Percentiles rank a stretch among this genome's conserved stretches.
Evolutionary conservation across 225 moss, liverwort and hornwort species (phyloP).

Genomic region (Thuidium tamariscinum): DNA sequence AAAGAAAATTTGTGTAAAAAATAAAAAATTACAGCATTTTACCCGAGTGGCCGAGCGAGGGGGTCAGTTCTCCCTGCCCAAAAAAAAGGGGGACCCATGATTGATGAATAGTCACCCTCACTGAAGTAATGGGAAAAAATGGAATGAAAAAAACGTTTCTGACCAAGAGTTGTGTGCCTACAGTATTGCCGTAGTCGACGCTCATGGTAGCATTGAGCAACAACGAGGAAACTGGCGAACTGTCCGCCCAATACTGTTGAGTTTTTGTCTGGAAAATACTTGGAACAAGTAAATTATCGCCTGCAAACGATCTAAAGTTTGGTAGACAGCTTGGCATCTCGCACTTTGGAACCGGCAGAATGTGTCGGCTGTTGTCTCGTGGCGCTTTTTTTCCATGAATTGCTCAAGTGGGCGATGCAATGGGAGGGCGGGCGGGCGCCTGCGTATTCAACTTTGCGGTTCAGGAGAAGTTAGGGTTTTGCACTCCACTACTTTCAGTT

Average conservation of each 20-base stretch:
- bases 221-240: not conserved
- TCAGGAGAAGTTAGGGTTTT: not conserved
- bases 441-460: too few species aligned
- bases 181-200: not conserved
- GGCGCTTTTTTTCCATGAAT: not conserved
- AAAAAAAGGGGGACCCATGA: too few species aligned
- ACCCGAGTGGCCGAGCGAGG: too few species aligned
- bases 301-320: not conserved
- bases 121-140: not conserved
- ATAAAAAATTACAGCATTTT: too few species aligned
- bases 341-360: not conserved
- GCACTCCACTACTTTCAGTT: not conserved
- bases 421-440: not conserved
- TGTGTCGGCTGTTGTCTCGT: not conserved
- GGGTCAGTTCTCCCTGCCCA: too few species aligned
- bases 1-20: too few species aligned
- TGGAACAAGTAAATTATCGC: not conserved
- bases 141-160: too few species aligned
- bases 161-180: too few species aligned
- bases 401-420: not conserved
- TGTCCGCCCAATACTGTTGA: not conserved
- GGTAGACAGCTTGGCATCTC: not conserved
- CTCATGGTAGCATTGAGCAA: too few species aligned
- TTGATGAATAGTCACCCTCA: not conserved
- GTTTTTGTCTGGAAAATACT: not conserved